These are phyloP conservation scores for Aspergillus sp. DNA, from an alignment of 2,329 filamentous ascomycete species.

Conservation along the genomic window DNA sequence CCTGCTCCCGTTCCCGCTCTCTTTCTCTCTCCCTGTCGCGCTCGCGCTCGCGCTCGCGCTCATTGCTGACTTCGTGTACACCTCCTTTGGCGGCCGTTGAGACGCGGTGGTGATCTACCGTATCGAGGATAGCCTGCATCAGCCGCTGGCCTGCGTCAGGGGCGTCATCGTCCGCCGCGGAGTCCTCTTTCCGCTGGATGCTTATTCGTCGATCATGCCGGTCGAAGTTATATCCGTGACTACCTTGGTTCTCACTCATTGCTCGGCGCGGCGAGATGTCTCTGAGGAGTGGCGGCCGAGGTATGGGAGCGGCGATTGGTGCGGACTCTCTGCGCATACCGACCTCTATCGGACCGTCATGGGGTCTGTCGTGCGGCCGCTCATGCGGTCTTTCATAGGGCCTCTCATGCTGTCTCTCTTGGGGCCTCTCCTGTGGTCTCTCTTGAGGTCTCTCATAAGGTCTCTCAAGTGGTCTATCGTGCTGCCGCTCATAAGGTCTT, in stretches of 20 bases:
- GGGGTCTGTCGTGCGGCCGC: background rate
- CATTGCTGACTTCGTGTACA: slow-evolving; percentile 29
- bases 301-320: slow-evolving; percentile 28
- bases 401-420: background rate
- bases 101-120: slow-evolving; percentile 45
- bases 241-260: slow-evolving; percentile 42
- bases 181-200: slow-evolving; percentile 23
- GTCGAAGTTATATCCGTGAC: slow-evolving; percentile 9
- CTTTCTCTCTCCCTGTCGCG: slow-evolving; percentile 14
- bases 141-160: slow-evolving; percentile 46
- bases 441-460: background rate
- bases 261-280: slow-evolving; percentile 42
- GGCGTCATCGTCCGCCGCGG: slow-evolving; percentile 38
- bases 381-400: background rate
- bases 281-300: slow-evolving; percentile 26
- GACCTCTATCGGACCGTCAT: slow-evolving; percentile 15
- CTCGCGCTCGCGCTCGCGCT: slow-evolving; percentile 24
- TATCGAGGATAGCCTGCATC: slow-evolving; percentile 49
- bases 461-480: background rate
- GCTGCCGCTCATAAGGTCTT: background rate
- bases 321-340: slow-evolving; percentile 28
- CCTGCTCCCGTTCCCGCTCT: slow-evolving; percentile 22
- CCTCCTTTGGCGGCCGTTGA: slow-evolving; percentile 39
- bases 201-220: slow-evolving; percentile 22
- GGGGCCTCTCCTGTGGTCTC: background rate